Base-by-base conservation (phyloP, 805 yeast genomes). In the Candida adriatica region DNA sequence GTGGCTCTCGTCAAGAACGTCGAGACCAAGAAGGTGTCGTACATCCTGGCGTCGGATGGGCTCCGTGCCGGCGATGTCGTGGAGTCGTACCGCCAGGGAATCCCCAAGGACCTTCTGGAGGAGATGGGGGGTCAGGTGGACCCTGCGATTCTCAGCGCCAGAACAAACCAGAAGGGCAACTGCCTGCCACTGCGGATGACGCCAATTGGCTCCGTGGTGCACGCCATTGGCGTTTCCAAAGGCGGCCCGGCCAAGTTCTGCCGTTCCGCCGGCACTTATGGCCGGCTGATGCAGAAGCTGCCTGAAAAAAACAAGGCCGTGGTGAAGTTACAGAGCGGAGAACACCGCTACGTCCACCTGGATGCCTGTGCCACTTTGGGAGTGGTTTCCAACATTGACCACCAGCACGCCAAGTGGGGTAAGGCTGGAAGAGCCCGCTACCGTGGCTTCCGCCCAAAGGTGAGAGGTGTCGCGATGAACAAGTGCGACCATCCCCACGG, bases 391-490 rank as follows among this genome's bases (percentile, higher is more conserved):
- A 92, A 92, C 58, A 74, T 85, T 32, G 96, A 87, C 46, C 96
- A 90, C 61, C 92, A 83, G 62, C 84, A 85, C 46, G 73, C 75
- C 42, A 73, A 83, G 37, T 73, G 86, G 64, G 98, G 98, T 70
- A 92, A 92, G 59, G 98, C 98, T 16, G 98, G 98, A 51, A 76
- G 96, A 61, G 69, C 80, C 32, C 79, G 98, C 58, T 80, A 87
- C 69, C 66, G 82, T 55, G 98, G 97, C 42, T 79, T 81, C 51
- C 78, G 97, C 61, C 98, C 98, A 22, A 75, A 79, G 31, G 96
- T 88, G 24, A 81, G 98, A 68, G 98, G 98, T 73, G 84, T 86
- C 48, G 97, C 98, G 30, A 86, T 85, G 95, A 92, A 92, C 64
- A 92, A 92, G 43, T 75, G 79, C 56, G 96, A 92, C 61, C 98